Evolutionary conservation across 805 yeast species (phyloP).

Genomic region (Scheffersomyces coipomensis): DNA sequence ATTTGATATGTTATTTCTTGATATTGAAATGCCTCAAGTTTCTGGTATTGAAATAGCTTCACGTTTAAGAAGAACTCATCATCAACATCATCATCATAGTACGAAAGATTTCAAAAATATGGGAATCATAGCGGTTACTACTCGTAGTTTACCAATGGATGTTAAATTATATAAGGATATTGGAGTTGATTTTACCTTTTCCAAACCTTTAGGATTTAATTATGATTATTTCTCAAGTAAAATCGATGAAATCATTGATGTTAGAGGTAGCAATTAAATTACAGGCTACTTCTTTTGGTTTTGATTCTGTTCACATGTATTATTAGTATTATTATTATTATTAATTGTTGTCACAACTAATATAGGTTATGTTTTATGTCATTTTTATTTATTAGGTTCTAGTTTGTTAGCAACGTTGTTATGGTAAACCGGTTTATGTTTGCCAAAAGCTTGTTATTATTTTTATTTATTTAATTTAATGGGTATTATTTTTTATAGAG

Average conservation of each 20-base stretch:
- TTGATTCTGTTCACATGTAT: too few species aligned
- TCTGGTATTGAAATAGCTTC: conserved; percentile 39
- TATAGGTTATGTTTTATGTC: too few species aligned
- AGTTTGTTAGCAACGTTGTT: too few species aligned
- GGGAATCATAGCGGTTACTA: conserved; percentile 43
- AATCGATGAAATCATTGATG: conserved; percentile 8
- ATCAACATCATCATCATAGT: background rate
- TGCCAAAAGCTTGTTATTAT: too few species aligned
- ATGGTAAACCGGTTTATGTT: too few species aligned
- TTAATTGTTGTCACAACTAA: too few species aligned
- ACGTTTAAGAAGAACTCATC: conserved; percentile 1
- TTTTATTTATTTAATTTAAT: too few species aligned
- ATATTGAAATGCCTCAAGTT: conserved; percentile 45
- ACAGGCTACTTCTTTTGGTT: too few species aligned
- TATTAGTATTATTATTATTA: too few species aligned
- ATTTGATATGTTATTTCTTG: conserved; percentile 37
- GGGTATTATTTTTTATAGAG: too few species aligned
- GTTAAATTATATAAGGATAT: conserved; percentile 25
- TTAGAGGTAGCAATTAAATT: too few species aligned
- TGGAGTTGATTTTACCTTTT: conserved; percentile 42
- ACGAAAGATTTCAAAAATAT: conserved; percentile 12
- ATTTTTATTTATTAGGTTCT: too few species aligned
- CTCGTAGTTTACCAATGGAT: conserved; percentile 26
- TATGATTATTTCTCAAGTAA: conserved; percentile 2
- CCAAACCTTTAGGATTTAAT: conserved; percentile 35